These are phyloP conservation scores for Globisporangium heterothallicum DNA, from an alignment of 352 stramenopile species.

Conservation along the genomic window DNA sequence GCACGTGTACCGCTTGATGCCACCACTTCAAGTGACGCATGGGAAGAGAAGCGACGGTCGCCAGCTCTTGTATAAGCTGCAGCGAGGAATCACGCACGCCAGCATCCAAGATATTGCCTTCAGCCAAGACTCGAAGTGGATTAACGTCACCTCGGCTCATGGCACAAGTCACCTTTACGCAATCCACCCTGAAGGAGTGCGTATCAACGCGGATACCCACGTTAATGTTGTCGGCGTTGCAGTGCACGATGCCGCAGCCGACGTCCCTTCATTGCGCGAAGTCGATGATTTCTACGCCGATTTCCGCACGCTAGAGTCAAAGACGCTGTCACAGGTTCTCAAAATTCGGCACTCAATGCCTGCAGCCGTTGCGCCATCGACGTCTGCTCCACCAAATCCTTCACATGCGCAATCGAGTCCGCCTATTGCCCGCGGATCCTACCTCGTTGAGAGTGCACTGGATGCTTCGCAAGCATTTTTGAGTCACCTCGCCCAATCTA, in stretches of 20 bases:
- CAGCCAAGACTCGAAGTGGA: constrained; percentile 82
- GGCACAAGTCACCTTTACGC: constrained; percentile 85
- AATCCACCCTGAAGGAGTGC: constrained; percentile 62
- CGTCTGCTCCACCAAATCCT: constrained; percentile 8
- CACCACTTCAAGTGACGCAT: constrained; percentile 32
- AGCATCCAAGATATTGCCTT: constrained; percentile 81
- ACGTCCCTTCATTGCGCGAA: constrained; percentile 25
- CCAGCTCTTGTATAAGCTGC: constrained; percentile 81
- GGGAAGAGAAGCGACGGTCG: constrained; percentile 13
- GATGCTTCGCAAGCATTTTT: constrained; percentile 67
- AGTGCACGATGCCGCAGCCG: constrained; percentile 11
- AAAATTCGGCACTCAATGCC: constrained; percentile 69
- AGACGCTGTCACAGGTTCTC: constrained; percentile 60
- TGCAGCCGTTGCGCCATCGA: constrained; percentile 16
- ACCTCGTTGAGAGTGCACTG: constrained; percentile 52
- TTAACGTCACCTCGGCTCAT: constrained; percentile 79
- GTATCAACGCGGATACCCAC: constrained; percentile 70
- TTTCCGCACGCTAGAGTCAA: constrained; percentile 55
- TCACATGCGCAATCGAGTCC: constrained; percentile 26
- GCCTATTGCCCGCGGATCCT: constrained; percentile 11
- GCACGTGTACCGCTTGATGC: constrained; percentile 74
- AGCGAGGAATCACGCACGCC: constrained; percentile 82
- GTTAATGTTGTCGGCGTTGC: constrained; percentile 26
- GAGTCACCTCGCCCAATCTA: constrained; percentile 60
- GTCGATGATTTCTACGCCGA: constrained; percentile 72